phyloP scores from a whole-genome alignment of 2,329 filamentous ascomycete genomes.

The Xylariaceae sp. region DNA sequence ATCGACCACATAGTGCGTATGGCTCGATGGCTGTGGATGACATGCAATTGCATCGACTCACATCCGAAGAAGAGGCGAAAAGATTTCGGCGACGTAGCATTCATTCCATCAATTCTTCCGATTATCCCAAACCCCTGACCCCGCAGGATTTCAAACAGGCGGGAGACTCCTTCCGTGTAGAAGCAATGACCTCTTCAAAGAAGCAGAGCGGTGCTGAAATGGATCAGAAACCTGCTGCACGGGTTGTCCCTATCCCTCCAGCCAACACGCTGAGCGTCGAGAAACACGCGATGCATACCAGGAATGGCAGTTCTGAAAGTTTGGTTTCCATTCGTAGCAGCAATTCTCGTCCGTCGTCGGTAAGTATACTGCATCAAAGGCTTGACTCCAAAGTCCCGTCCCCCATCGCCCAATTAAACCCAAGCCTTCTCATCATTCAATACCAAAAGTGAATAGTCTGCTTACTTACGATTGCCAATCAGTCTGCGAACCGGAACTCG shows the following conservation, averaged over 20 bases:
- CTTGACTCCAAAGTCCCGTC: conserved; percentile 33
- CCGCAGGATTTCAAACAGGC: conserved; percentile 34
- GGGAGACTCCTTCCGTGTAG: conserved; percentile 29
- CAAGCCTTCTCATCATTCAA: conserved; percentile 17
- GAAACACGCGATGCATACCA: conserved; percentile 30
- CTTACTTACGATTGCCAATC: conserved; percentile 41
- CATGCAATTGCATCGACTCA: conserved; percentile 55
- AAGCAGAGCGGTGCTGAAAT: conserved; percentile 29
- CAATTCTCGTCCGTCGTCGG: conserved; percentile 60
- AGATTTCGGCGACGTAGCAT: conserved; percentile 80
- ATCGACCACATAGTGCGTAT: conserved; percentile 51
- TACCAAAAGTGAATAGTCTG: no score
- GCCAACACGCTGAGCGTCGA: conserved; percentile 21
- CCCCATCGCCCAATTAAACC: conserved; percentile 41
- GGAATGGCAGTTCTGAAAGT: conserved; percentile 63
- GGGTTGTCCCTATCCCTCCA: conserved; percentile 30
- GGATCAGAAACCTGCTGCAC: conserved; percentile 33
- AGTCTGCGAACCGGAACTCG: conserved; percentile 58
- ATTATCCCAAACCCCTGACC: conserved; percentile 35
- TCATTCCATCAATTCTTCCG: conserved; percentile 55
- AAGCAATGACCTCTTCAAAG: conserved; percentile 26
- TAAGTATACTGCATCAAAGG: conserved; percentile 42
- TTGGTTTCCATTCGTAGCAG: conserved; percentile 53
- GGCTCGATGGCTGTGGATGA: conserved; percentile 58
- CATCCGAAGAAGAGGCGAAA: conserved; percentile 63